phyloP scores from a whole-genome alignment of 2,329 filamentous ascomycete genomes.

The Aspergillus nomiae region DNA sequence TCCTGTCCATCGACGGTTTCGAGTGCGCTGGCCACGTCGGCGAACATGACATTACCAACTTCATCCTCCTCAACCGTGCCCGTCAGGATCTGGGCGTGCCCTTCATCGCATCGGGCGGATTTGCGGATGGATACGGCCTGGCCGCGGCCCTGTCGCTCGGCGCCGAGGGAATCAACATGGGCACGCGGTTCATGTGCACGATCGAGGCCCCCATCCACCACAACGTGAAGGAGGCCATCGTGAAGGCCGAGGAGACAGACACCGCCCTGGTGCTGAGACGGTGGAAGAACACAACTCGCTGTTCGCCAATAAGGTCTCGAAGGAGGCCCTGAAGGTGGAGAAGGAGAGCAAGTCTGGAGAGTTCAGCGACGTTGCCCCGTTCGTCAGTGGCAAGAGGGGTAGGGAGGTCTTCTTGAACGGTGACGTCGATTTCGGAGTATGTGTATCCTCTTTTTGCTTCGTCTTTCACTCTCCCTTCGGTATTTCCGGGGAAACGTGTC shows the following conservation, averaged over 20 bases:
- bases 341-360: slow-evolving; percentile 78
- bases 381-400: slow-evolving; percentile 87
- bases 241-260: slow-evolving; percentile 83
- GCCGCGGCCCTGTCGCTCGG: slow-evolving; percentile 88
- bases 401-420: slow-evolving; percentile 90
- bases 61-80: slow-evolving; percentile 74
- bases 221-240: slow-evolving; percentile 93
- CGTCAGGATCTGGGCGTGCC: slow-evolving; percentile 81
- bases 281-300: slow-evolving; percentile 93
- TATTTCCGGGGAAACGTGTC: slow-evolving; percentile 15
- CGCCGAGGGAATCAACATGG: slow-evolving; percentile 97
- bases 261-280: slow-evolving; percentile 83
- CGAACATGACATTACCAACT: slow-evolving; percentile 56
- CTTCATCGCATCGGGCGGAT: slow-evolving; percentile 94
- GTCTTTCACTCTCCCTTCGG: slow-evolving; percentile 2
- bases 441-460: slow-evolving; percentile 43
- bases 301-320: slow-evolving; percentile 86
- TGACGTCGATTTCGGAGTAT: slow-evolving; percentile 84
- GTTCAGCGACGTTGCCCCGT: slow-evolving; percentile 83
- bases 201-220: slow-evolving; percentile 87
- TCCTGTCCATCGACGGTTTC: slow-evolving; percentile 95
- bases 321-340: slow-evolving; percentile 81
- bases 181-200: slow-evolving; percentile 96
- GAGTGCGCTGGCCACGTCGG: slow-evolving; percentile 79
- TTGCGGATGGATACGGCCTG: slow-evolving; percentile 90